Conservation (phyloP, 2,329 filamentous ascomycete species). For the Juglanconis juglandina region DNA sequence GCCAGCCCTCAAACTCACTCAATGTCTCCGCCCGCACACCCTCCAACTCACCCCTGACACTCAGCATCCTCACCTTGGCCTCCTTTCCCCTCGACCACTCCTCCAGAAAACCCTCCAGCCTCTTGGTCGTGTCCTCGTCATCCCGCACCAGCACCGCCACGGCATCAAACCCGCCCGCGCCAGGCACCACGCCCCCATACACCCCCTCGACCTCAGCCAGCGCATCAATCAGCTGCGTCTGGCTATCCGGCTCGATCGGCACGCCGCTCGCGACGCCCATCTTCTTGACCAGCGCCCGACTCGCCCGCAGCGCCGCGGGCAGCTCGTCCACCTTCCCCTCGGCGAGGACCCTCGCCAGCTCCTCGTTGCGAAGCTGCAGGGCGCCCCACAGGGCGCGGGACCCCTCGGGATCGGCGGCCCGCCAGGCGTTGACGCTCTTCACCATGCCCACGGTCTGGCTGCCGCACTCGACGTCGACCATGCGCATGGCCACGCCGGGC, state of each 20-base stretch:
- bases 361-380: conserved; percentile 72
- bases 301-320: conserved; percentile 43
- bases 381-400: conserved; percentile 70
- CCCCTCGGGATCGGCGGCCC: conserved; percentile 58
- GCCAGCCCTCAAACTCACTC: conserved; percentile 43
- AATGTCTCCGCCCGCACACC: conserved; percentile 52
- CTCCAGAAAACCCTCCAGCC: conserved; percentile 60
- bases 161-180: conserved; percentile 91
- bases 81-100: conserved; percentile 61
- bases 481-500: conserved; percentile 69
- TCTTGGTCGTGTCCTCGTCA: conserved; percentile 58
- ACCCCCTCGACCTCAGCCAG: conserved; percentile 72
- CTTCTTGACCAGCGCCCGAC: conserved; percentile 63
- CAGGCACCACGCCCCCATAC: conserved; percentile 86
- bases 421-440: conserved; percentile 83
- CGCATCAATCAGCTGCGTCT: conserved; percentile 80
- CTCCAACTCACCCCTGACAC: conserved; percentile 69
- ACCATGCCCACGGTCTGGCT: conserved; percentile 95
- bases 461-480: conserved; percentile 96
- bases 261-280: conserved; percentile 75
- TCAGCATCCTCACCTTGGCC: conserved; percentile 64
- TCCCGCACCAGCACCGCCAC: conserved; percentile 77
- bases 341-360: conserved; percentile 62
- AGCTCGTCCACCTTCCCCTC: conserved; percentile 43
- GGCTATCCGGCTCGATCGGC: conserved; percentile 82